These are phyloP conservation scores for Trichoderma brevicompactum DNA, from an alignment of 2,329 filamentous ascomycete genomes.

Conservation along the genomic window DNA sequence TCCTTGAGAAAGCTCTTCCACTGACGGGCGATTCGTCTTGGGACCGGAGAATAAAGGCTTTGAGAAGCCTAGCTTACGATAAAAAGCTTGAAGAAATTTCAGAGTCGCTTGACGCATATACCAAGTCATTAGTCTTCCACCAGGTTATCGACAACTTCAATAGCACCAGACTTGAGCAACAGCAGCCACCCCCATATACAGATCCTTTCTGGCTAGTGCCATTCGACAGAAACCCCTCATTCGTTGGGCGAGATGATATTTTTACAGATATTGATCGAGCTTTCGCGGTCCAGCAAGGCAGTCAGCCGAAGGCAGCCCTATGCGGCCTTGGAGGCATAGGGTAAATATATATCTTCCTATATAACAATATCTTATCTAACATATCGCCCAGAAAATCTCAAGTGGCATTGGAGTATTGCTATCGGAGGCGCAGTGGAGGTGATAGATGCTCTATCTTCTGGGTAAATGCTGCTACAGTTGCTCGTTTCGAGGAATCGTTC, in stretches of 20 bases:
- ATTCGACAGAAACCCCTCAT: slow-evolving; percentile 23
- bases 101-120: slow-evolving; percentile 14
- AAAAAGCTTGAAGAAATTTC: slow-evolving; percentile 18
- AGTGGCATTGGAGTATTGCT: slow-evolving; percentile 25
- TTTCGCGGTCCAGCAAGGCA: slow-evolving; percentile 15
- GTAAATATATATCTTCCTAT: not conserved
- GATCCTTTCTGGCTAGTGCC: slow-evolving; percentile 16
- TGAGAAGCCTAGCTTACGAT: slow-evolving; percentile 13
- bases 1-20: slow-evolving; percentile 19
- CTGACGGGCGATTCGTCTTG: not conserved
- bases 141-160: slow-evolving; percentile 18
- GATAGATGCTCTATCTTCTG: slow-evolving; percentile 23
- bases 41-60: slow-evolving; percentile 4
- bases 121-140: slow-evolving; percentile 14
- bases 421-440: slow-evolving; percentile 10
- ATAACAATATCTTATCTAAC: not conserved
- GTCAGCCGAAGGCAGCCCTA: slow-evolving; percentile 23
- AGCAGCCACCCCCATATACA: not conserved
- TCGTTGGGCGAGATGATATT: slow-evolving; percentile 10
- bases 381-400: slow-evolving; percentile 14
- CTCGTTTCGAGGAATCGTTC: slow-evolving; percentile 27
- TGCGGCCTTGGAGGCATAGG: slow-evolving; percentile 27
- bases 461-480: slow-evolving; percentile 21
- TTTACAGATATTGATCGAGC: slow-evolving; percentile 21
- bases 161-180: not conserved